Evolutionary conservation across 371 early-diverging fungal genomes (phyloP).

Genomic region (Mortierella sp.): DNA sequence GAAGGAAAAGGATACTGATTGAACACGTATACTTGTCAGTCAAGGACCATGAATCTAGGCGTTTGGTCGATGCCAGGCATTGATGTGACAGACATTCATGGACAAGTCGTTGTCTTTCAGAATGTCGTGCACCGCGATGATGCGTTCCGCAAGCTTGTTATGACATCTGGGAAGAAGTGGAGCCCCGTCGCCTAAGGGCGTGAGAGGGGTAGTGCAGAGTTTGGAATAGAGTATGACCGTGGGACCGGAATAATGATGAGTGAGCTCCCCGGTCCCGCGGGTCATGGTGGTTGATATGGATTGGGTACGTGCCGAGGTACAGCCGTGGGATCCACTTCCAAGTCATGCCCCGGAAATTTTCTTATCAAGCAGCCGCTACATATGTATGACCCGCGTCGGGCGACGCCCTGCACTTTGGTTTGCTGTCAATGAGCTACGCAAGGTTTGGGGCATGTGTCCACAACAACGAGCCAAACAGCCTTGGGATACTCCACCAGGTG

Average conservation of each 20-base stretch:
- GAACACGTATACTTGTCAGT: conserved; percentile 2
- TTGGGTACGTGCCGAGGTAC: conserved; percentile 1
- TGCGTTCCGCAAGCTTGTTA: conserved; percentile 43
- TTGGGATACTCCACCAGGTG: no score
- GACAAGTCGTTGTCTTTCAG: conserved; percentile 34
- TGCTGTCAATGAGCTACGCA: background rate
- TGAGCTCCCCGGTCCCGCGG: no score
- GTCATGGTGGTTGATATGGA: no score
- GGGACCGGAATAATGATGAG: no score
- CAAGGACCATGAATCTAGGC: conserved; percentile 45
- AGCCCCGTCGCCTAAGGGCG: conserved; percentile 21
- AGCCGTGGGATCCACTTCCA: background rate
- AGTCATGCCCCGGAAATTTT: conserved; percentile 12
- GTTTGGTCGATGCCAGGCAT: conserved; percentile 51
- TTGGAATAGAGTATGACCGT: no score
- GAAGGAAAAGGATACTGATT: background rate
- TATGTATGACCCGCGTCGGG: no score
- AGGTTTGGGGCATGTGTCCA: conserved; percentile 17
- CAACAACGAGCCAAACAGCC: background rate
- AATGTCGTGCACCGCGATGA: conserved; percentile 49
- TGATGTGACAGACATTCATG: conserved; percentile 40
- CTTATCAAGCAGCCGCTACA: conserved; percentile 10
- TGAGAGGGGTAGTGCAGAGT: no score
- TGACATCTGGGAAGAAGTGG: conserved; percentile 51
- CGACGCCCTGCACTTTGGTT: no score